Conservation (phyloP, 2,329 filamentous ascomycete species). For the Pyrenophora tritici-repentis region DNA sequence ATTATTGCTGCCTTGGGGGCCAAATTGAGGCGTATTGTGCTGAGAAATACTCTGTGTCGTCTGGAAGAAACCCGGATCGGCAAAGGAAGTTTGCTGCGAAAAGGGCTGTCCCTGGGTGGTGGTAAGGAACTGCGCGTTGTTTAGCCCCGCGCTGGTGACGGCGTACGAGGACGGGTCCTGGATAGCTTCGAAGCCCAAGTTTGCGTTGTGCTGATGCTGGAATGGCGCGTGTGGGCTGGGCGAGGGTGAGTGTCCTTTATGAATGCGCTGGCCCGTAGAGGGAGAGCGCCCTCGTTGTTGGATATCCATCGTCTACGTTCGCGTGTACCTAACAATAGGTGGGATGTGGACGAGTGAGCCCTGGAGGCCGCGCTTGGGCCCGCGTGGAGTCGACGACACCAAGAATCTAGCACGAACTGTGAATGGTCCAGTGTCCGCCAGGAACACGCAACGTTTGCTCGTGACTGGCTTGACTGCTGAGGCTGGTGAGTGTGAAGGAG, state of each 20-base stretch:
- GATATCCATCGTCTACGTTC: slow-evolving; percentile 56
- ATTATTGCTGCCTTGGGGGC: slow-evolving; percentile 47
- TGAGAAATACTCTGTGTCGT: slow-evolving; percentile 50
- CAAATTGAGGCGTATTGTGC: slow-evolving; percentile 59
- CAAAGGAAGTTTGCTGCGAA: slow-evolving; percentile 46
- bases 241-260: slow-evolving; percentile 72
- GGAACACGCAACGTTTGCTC: slow-evolving; percentile 24
- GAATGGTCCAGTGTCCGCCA: slow-evolving; percentile 30
- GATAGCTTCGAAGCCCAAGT: slow-evolving; percentile 42
- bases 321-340: slow-evolving; percentile 41
- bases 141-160: slow-evolving; percentile 45
- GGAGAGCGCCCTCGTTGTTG: slow-evolving; percentile 66
- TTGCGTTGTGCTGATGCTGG: slow-evolving; percentile 59
- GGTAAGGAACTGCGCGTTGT: slow-evolving; percentile 49
- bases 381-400: slow-evolving; percentile 10
- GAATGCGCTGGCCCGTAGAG: slow-evolving; percentile 61
- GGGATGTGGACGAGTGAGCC: slow-evolving; percentile 17
- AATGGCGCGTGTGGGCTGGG: slow-evolving; percentile 63
- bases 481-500: slow-evolving; percentile 37
- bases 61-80: slow-evolving; percentile 52
- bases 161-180: slow-evolving; percentile 52
- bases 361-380: slow-evolving; percentile 29
- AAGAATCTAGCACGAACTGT: slow-evolving; percentile 17
- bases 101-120: slow-evolving; percentile 53
- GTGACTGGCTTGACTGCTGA: slow-evolving; percentile 25